Conservation (phyloP, 2,329 filamentous ascomycete species). For the Fusarium graminum region DNA sequence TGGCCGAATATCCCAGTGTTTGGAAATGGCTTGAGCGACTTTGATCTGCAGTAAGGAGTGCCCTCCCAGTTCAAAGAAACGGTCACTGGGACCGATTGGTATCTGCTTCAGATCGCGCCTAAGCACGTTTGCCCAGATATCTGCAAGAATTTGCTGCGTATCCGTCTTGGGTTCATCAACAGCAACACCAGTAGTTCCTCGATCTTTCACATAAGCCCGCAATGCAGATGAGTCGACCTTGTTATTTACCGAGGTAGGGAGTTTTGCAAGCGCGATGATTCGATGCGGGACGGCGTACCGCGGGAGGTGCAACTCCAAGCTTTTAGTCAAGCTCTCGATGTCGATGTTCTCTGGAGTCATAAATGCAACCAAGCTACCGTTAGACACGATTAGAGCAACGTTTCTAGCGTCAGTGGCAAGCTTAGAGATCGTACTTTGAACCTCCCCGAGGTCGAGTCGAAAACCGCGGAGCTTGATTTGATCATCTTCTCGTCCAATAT, state of each 20-base stretch:
- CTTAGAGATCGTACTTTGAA: neutral
- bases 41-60: neutral
- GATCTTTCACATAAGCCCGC: neutral
- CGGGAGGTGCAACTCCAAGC: neutral
- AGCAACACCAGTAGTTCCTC: neutral
- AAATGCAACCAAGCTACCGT: neutral
- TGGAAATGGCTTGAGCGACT: neutral
- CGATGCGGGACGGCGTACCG: neutral
- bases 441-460: neutral
- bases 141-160: neutral
- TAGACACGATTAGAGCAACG: no score
- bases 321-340: neutral
- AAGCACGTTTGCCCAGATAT: neutral
- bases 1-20: no score
- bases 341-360: neutral
- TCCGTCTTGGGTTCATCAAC: neutral
- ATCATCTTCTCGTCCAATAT: slow-evolving; percentile 1
- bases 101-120: no score
- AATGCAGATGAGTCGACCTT: neutral
- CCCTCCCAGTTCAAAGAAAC: neutral
- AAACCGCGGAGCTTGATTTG: neutral
- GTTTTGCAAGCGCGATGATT: neutral
- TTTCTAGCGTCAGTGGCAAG: neutral
- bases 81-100: neutral
- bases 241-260: neutral